Percentiles rank a stretch among this genome's conserved stretches.
Conservation (phyloP, 257 asterid species). For the Coffea canephora region DNA sequence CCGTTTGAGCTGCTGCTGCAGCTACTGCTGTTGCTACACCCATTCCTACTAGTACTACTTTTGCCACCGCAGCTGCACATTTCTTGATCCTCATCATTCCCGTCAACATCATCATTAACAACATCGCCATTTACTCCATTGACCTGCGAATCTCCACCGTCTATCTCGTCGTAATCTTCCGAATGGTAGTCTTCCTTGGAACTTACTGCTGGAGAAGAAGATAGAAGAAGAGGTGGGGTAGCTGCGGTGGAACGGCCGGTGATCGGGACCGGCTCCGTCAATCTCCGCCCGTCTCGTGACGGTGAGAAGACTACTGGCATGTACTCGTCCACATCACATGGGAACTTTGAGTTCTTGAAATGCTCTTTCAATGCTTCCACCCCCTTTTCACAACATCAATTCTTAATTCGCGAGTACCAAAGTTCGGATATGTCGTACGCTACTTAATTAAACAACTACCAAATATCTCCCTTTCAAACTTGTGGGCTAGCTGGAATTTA, state of each 20-base stretch:
- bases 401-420: background rate
- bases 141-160: background rate
- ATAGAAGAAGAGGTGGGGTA: background rate
- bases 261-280: constrained; percentile 59
- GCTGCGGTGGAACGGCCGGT: constrained; percentile 13
- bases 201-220: constrained; percentile 28
- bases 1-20: constrained; percentile 13
- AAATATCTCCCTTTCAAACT: background rate
- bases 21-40: background rate
- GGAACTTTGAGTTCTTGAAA: constrained; percentile 96
- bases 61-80: constrained; percentile 9
- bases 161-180: constrained; percentile 14
- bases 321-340: constrained; percentile 72
- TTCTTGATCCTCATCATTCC: constrained; percentile 1
- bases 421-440: background rate
- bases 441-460: background rate
- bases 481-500: background rate
- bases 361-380: constrained; percentile 84
- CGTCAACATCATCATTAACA: background rate
- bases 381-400: constrained; percentile 39
- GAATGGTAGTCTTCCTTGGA: constrained; percentile 16
- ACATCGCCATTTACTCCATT: background rate
- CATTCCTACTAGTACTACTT: background rate
- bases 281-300: constrained; percentile 66
- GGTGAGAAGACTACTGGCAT: constrained; percentile 91